Conservation (phyloP, 2,329 filamentous ascomycete species). For the Sporothrix dimorphospora region DNA sequence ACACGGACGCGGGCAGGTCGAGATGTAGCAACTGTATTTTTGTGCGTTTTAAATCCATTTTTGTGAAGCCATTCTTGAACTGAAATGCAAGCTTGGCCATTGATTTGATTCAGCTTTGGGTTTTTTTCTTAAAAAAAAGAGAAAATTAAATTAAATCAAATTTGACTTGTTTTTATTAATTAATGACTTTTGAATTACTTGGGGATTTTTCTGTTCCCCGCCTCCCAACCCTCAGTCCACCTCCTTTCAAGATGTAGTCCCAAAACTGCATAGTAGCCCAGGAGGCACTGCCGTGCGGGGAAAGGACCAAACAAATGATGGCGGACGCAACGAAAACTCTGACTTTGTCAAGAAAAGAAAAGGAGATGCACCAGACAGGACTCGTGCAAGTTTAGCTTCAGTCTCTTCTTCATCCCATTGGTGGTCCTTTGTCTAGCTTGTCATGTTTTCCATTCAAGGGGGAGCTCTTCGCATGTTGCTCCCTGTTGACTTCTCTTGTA, state of each 20-base stretch:
- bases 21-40: not conserved
- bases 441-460: not conserved
- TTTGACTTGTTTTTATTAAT: too few species aligned
- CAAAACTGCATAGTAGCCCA: not conserved
- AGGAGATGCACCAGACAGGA: not conserved
- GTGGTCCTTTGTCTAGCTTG: not conserved
- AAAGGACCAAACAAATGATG: not conserved
- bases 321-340: not conserved
- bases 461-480: not conserved
- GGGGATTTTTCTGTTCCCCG: not conserved
- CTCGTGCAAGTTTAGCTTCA: not conserved
- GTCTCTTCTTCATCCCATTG: not conserved
- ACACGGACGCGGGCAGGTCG: not conserved
- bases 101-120: too few species aligned
- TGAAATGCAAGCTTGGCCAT: too few species aligned
- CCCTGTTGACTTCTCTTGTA: not conserved
- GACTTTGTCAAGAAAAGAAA: not conserved
- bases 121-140: not conserved
- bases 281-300: constrained; percentile 1
- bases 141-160: not conserved
- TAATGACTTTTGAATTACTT: too few species aligned
- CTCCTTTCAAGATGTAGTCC: not conserved
- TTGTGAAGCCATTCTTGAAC: not conserved
- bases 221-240: too few species aligned
- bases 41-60: not conserved